These are phyloP conservation scores for Zygosaccharomyces kombuchaensis DNA, from an alignment of 805 yeast genomes.

Conservation along the genomic window DNA sequence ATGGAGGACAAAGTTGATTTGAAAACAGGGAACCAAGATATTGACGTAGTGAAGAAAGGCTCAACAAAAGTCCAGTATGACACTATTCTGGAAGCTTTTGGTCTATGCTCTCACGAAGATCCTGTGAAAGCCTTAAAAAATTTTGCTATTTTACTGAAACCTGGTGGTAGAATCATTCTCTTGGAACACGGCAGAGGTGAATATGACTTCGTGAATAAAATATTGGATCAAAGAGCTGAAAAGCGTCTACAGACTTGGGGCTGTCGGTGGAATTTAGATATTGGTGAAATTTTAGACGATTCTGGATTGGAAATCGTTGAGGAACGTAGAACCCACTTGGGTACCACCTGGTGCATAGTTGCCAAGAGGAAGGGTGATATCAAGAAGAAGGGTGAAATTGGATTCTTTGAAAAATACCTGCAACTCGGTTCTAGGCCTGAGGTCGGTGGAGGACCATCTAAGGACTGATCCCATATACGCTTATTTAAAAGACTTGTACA, in stretches of 20 bases:
- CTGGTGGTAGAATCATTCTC: slow-evolving; percentile 83
- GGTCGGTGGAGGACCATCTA: not conserved
- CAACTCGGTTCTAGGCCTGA: slow-evolving; percentile 35
- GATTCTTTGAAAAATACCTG: slow-evolving; percentile 48
- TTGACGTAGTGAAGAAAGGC: slow-evolving; percentile 21
- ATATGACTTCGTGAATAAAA: slow-evolving; percentile 70
- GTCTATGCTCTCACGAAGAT: slow-evolving; percentile 92
- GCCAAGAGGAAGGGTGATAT: slow-evolving; percentile 72
- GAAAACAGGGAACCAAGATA: slow-evolving; percentile 13
- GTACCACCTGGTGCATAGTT: slow-evolving; percentile 85
- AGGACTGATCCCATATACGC: slow-evolving; percentile 10
- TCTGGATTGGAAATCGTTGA: slow-evolving; percentile 80
- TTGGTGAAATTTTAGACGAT: slow-evolving; percentile 77
- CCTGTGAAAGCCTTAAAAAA: slow-evolving; percentile 78
- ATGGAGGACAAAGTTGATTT: slow-evolving; percentile 20
- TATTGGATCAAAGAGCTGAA: slow-evolving; percentile 78
- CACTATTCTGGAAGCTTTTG: slow-evolving; percentile 90
- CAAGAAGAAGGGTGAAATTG: slow-evolving; percentile 41
- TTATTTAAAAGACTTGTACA: not conserved
- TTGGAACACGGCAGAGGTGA: slow-evolving; percentile 91
- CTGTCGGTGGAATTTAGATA: slow-evolving; percentile 94
- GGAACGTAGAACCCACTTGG: slow-evolving; percentile 79
- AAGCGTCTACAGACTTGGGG: slow-evolving; percentile 90
- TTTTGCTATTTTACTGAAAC: slow-evolving; percentile 68
- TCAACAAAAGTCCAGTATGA: slow-evolving; percentile 60